A percentile compares a stretch with the other conserved stretches of the same genome.
These are phyloP conservation scores for Schwanniomyces pseudopolymorphus DNA, from an alignment of 805 yeast genomes.

Conservation along the genomic window DNA sequence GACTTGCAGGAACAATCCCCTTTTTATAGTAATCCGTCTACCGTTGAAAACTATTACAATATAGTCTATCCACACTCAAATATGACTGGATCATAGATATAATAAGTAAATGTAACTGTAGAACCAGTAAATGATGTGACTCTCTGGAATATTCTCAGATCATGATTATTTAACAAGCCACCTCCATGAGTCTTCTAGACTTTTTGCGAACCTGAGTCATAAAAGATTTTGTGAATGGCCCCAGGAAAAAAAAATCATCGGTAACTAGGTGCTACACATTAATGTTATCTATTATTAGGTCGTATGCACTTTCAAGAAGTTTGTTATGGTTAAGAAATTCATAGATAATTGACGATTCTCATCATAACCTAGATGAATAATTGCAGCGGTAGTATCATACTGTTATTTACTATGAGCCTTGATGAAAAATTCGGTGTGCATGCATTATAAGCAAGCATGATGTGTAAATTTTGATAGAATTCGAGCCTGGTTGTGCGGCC, in stretches of 20 bases:
- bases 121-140: no score
- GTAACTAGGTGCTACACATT: background rate
- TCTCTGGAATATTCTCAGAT: no score
- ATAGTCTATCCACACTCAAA: no score
- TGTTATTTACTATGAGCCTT: constrained; percentile 1
- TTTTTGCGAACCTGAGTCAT: background rate
- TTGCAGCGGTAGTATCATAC: background rate
- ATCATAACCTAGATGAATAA: background rate
- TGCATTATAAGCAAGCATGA: background rate
- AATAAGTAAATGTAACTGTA: no score
- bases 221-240: no score
- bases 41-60: no score
- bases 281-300: constrained; percentile 1
- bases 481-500: background rate
- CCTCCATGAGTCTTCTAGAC: no score
- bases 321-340: no score
- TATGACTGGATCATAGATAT: no score
- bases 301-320: no score
- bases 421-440: background rate
- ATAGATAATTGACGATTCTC: no score
- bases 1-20: background rate
- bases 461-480: background rate
- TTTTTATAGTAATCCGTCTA: background rate
- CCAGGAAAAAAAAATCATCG: background rate
- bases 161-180: no score